phyloP scores from a whole-genome alignment of 768 basidiomycete species.

The Auricularia sp. region DNA sequence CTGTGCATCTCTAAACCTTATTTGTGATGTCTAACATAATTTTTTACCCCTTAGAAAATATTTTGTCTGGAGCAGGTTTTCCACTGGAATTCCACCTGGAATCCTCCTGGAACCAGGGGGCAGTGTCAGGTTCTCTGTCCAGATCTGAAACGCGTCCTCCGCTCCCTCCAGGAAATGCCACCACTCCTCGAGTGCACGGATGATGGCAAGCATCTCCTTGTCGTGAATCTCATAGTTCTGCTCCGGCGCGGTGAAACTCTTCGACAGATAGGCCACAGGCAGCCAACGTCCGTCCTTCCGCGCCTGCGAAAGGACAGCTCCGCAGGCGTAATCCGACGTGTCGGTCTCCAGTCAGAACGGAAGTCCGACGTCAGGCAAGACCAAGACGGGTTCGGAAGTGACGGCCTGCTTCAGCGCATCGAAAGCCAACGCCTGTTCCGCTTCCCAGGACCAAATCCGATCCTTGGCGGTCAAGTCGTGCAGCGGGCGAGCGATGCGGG shows the following conservation, averaged over 20 bases:
- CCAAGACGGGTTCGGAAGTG: constrained; percentile 20
- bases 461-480: constrained; percentile 24
- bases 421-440: constrained; percentile 19
- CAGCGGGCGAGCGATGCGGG: constrained; percentile 23
- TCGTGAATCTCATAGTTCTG: constrained; percentile 26
- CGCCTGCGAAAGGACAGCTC: constrained; percentile 19
- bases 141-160: too few relatives aligned
- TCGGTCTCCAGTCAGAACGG: constrained; percentile 7
- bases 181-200: constrained; percentile 26
- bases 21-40: too few relatives aligned
- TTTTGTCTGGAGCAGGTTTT: too few relatives aligned
- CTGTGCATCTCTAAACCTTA: too few relatives aligned
- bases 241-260: constrained; percentile 19
- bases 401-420: constrained; percentile 20
- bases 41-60: too few relatives aligned
- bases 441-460: constrained; percentile 14
- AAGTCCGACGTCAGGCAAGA: background rate
- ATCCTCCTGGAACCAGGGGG: too few relatives aligned
- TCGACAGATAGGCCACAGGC: constrained; percentile 18
- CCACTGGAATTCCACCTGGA: too few relatives aligned
- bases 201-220: constrained; percentile 39
- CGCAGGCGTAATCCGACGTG: constrained; percentile 22
- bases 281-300: constrained; percentile 10
- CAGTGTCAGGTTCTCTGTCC: too few relatives aligned
- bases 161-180: constrained; percentile 17